These are phyloP conservation scores for Trichothecium sympodiale DNA, from an alignment of 2,329 filamentous ascomycete species.

Conservation along the genomic window DNA sequence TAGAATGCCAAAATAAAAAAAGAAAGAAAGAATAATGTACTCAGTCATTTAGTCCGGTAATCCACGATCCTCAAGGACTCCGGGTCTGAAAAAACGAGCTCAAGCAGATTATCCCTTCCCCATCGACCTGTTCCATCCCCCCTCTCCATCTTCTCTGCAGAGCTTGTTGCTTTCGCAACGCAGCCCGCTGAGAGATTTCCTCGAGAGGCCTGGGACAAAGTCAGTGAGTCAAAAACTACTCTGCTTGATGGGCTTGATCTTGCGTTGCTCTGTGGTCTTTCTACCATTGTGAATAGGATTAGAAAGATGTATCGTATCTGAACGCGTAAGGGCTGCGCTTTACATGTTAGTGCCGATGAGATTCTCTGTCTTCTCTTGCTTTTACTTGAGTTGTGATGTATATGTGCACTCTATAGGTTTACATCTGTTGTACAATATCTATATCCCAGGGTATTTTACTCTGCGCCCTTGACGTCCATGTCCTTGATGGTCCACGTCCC, in stretches of 20 bases:
- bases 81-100: slow-evolving; percentile 54
- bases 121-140: slow-evolving; percentile 3
- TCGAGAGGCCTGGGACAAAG: not conserved
- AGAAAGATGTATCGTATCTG: slow-evolving; percentile 55
- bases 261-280: slow-evolving; percentile 50
- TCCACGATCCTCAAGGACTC: slow-evolving; percentile 42
- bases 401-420: slow-evolving; percentile 4
- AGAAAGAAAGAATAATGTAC: too few relatives aligned
- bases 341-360: not conserved
- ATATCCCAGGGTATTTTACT: slow-evolving; percentile 11
- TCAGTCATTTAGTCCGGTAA: slow-evolving; percentile 53
- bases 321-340: slow-evolving; percentile 31
- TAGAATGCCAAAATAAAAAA: too few relatives aligned
- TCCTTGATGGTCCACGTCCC: slow-evolving; percentile 64
- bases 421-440: slow-evolving; percentile 4
- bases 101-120: slow-evolving; percentile 4
- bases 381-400: not conserved
- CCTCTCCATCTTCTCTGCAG: not conserved
- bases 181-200: slow-evolving; percentile 9
- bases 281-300: slow-evolving; percentile 36
- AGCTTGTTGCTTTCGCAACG: slow-evolving; percentile 19
- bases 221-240: not conserved
- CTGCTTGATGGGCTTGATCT: slow-evolving; percentile 31
- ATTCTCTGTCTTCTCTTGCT: slow-evolving; percentile 3
- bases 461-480: slow-evolving; percentile 49